These are phyloP conservation scores for Colletotrichum simmondsii DNA, from an alignment of 2,329 filamentous ascomycete genomes.

Conservation along the genomic window DNA sequence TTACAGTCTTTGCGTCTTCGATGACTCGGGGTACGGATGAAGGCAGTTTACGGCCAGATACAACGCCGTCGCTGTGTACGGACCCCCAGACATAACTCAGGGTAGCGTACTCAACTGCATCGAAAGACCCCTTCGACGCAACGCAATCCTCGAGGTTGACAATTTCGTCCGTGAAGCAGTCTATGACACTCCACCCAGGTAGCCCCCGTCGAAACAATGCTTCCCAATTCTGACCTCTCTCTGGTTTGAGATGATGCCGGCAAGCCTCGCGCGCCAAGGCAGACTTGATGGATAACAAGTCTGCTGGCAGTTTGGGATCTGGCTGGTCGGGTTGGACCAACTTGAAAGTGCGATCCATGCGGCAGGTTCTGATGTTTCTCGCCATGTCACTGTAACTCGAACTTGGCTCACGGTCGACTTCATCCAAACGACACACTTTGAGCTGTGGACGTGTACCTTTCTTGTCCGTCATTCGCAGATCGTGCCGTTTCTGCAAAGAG, in stretches of 20 bases:
- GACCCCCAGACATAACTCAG: slow-evolving; percentile 49
- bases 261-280: neutral
- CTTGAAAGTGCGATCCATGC: neutral
- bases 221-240: neutral
- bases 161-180: neutral
- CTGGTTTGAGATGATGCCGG: neutral
- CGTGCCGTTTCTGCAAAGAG: no score
- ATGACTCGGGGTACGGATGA: slow-evolving; percentile 43
- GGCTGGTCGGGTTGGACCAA: rapidly evolving
- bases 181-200: neutral
- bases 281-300: neutral
- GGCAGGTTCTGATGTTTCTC: no score
- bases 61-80: no score
- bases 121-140: neutral
- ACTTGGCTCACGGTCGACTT: neutral
- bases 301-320: neutral
- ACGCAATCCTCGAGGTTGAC: neutral
- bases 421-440: neutral
- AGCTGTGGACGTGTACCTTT: neutral
- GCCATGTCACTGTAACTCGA: rapidly evolving
- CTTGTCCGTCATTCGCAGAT: no score
- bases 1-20: slow-evolving; percentile 46
- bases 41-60: slow-evolving; percentile 38
- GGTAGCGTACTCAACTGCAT: slow-evolving; percentile 42
- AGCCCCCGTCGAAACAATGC: neutral